A percentile compares a stretch with the other conserved stretches of the same genome.
These are phyloP conservation scores for Nicotiana otophora DNA, from an alignment of 257 asterid species.

Conservation along the genomic window DNA sequence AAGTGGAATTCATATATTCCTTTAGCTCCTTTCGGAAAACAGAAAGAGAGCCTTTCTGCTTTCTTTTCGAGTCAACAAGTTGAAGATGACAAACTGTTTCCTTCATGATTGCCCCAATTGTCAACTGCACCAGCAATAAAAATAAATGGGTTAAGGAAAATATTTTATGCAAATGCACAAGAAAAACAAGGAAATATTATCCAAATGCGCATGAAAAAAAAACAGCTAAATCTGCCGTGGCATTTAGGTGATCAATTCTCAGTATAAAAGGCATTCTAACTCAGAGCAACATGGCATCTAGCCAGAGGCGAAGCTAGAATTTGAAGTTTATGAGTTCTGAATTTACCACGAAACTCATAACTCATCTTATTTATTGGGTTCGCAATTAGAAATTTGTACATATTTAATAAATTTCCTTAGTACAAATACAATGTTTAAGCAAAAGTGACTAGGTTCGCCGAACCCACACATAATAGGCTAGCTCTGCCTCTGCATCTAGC, in stretches of 20 bases:
- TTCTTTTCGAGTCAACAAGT: slow-evolving; percentile 44
- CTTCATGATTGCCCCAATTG: slow-evolving; percentile 73
- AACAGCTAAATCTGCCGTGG: background rate
- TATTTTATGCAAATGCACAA: background rate
- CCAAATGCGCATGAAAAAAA: background rate
- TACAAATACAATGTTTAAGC: no score
- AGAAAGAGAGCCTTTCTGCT: slow-evolving; percentile 41
- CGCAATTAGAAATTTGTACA: no score
- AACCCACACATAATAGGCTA: no score
- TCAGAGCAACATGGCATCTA: background rate
- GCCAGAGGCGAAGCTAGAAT: no score
- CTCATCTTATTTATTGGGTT: no score
- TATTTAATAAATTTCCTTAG: no score
- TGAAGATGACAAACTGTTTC: slow-evolving; percentile 57
- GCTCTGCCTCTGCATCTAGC: background rate
- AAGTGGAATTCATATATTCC: slow-evolving; percentile 40
- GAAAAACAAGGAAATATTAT: background rate
- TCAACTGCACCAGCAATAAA: slow-evolving; percentile 41
- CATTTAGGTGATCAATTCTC: background rate
- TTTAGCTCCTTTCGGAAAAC: slow-evolving; percentile 59
- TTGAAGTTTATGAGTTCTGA: no score
- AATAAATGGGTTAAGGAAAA: slow-evolving; percentile 12
- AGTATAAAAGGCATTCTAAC: background rate
- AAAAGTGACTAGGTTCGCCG: no score
- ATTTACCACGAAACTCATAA: no score